Evolutionary conservation across 352 stramenopile genomes (phyloP).

Genomic region (Pythium biforme): DNA sequence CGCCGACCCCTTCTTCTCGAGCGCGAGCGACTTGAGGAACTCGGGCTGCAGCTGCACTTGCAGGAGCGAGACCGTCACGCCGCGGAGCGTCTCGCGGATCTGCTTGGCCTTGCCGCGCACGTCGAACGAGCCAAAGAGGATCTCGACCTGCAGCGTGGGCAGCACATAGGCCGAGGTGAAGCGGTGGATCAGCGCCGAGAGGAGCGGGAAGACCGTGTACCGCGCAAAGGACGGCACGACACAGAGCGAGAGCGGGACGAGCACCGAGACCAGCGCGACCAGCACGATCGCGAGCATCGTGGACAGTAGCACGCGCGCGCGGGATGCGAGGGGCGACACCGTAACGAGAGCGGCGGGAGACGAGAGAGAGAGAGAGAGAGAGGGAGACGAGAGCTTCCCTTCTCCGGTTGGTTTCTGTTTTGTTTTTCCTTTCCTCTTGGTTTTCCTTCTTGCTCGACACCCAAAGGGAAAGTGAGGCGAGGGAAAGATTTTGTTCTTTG

Average conservation of each 20-base stretch:
- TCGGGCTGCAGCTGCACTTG: conserved; percentile 28
- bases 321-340: neutral
- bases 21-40: conserved; percentile 28
- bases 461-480: conserved; percentile 11
- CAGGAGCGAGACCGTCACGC: conserved; percentile 24
- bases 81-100: conserved; percentile 26
- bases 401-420: neutral
- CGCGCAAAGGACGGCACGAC: conserved; percentile 30
- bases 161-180: conserved; percentile 32
- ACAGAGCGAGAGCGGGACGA: conserved; percentile 31
- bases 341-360: conserved; percentile 11
- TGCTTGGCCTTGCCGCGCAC: conserved; percentile 19
- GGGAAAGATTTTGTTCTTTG: conserved; percentile 11
- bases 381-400: neutral
- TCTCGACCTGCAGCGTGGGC: conserved; percentile 28
- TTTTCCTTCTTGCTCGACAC: neutral
- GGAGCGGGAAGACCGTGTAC: conserved; percentile 32
- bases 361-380: conserved; percentile 3
- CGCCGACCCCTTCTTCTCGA: conserved; percentile 26
- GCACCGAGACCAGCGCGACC: conserved; percentile 25
- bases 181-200: conserved; percentile 28
- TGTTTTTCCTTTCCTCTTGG: neutral
- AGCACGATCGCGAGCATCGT: conserved; percentile 25
- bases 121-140: conserved; percentile 24
- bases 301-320: conserved; percentile 9